Evolutionary conservation across 2,329 filamentous ascomycete species (phyloP).

Genomic region (Neoarthrinium moseri): DNA sequence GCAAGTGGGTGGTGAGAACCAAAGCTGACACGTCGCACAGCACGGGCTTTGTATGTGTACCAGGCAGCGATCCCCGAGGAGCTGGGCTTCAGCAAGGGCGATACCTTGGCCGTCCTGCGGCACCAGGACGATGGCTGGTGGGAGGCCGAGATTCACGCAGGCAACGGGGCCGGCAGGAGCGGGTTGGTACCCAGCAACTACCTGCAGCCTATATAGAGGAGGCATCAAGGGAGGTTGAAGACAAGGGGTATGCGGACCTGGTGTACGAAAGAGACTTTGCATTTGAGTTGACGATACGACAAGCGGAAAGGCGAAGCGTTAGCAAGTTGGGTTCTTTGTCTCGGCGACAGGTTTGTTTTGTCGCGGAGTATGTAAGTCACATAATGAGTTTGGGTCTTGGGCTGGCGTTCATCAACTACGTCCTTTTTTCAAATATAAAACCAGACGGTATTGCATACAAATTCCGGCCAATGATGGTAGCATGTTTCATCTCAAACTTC

Average conservation of each 20-base stretch:
- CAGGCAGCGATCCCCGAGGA: slow-evolving; percentile 94
- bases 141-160: slow-evolving; percentile 89
- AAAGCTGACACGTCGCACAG: slow-evolving; percentile 44
- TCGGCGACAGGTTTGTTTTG: slow-evolving; percentile 5
- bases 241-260: too few relatives aligned
- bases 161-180: slow-evolving; percentile 48
- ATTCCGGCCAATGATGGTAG: too few relatives aligned
- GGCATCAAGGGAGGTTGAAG: too few relatives aligned
- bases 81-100: slow-evolving; percentile 87
- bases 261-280: not conserved
- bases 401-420: slow-evolving; percentile 6
- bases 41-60: slow-evolving; percentile 92
- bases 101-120: slow-evolving; percentile 82
- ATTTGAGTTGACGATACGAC: not conserved
- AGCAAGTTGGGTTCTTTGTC: slow-evolving; percentile 8
- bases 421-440: slow-evolving; percentile 1
- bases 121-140: slow-evolving; percentile 99
- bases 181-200: slow-evolving; percentile 71
- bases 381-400: slow-evolving; percentile 1
- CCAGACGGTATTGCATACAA: too few relatives aligned
- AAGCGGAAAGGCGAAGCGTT: not conserved
- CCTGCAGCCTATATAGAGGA: slow-evolving; percentile 50
- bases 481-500: too few relatives aligned
- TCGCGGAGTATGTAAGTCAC: slow-evolving; percentile 9
- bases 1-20: too few relatives aligned